Percentiles rank a stretch among this genome's conserved stretches.
Conservation (phyloP, 2,329 filamentous ascomycete genomes). For the Teratosphaeria viscida region DNA sequence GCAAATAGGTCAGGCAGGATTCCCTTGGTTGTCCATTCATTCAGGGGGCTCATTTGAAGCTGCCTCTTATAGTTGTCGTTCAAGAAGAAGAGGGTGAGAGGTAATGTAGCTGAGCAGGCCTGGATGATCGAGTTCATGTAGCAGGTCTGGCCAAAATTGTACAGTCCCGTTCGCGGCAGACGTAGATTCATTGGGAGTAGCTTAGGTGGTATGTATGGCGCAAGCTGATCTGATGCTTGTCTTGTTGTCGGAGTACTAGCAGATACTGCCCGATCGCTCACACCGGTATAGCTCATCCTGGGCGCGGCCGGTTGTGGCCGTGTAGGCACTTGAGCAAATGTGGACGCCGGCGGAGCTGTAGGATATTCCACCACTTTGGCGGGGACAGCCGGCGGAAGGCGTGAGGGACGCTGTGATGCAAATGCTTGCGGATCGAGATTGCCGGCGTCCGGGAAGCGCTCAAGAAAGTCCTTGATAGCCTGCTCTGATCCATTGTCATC, state of each 20-base stretch:
- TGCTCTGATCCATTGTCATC: conserved; percentile 28
- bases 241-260: conserved; percentile 24
- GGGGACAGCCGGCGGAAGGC: conserved; percentile 25
- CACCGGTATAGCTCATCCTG: conserved; percentile 66
- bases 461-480: conserved; percentile 68
- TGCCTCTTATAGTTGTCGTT: conserved; percentile 50
- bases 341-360: conserved; percentile 23
- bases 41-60: conserved; percentile 41
- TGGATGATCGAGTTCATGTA: conserved; percentile 91
- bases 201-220: conserved; percentile 36
- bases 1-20: conserved; percentile 52
- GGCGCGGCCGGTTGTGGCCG: conserved; percentile 49
- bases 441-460: conserved; percentile 65
- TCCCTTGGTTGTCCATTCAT: conserved; percentile 54
- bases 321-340: conserved; percentile 42
- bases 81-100: conserved; percentile 53
- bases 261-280: conserved; percentile 47
- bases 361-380: conserved; percentile 17
- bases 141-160: conserved; percentile 74
- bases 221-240: conserved; percentile 27
- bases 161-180: conserved; percentile 59
- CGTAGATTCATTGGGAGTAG: conserved; percentile 33
- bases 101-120: conserved; percentile 62
- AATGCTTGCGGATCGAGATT: conserved; percentile 49
- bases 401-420: conserved; percentile 17